Evolutionary conservation across 1,284 basidiomycete genomes (phyloP), one percentile per base, ranked within the genome.

Genomic region (Heterobasidion annosum): DNA sequence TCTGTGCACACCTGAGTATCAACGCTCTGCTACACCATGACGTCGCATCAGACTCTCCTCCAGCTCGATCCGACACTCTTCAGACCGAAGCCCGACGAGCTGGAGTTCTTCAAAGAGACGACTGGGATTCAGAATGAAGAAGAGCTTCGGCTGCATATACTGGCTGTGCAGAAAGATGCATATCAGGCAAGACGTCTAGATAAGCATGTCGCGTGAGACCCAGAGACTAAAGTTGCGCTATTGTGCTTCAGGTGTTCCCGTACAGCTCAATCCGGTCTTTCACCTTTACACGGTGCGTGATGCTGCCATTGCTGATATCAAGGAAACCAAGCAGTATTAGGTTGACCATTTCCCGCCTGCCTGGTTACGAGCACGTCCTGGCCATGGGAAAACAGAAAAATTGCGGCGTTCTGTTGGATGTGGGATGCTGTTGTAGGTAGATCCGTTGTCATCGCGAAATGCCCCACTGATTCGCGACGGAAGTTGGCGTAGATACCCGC

Each of bases 401-500:
- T 3, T 61, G 59, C 10, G 64, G 63, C 9, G 57, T 66, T 34
- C 53, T 65, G n/a, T 56, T 66, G 13, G 65, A 66, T 40, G 57
- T 66, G 15, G 64, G 63, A 34, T 62, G 60, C 54, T 65, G 64
- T 54, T 64, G 61, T 64, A 47, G 49, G 64, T 58, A 13, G 37
- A 40, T 12, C 37, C 12, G 37, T 40, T 40, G 37, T 40, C 37
- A 40, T 12, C 12, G 37, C 6, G 25, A 25, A 25, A 25, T 25
- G 25, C 6, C 16, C 10, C 45, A 10, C 18, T 47, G 16, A 47
- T n/a, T 40, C 10, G 10, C 4, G 10, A 10, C n/a, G 37, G 3
- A 10, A 73, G 72, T 75, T 56, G 73, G 73, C 6, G 71, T 69
- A 51, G 73, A 73, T 56, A 45, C 65, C 9, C 59, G 73, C 46